These are phyloP conservation scores for Cryphonectria carpinicola DNA, from an alignment of 2,329 filamentous ascomycete species.

Conservation along the genomic window DNA sequence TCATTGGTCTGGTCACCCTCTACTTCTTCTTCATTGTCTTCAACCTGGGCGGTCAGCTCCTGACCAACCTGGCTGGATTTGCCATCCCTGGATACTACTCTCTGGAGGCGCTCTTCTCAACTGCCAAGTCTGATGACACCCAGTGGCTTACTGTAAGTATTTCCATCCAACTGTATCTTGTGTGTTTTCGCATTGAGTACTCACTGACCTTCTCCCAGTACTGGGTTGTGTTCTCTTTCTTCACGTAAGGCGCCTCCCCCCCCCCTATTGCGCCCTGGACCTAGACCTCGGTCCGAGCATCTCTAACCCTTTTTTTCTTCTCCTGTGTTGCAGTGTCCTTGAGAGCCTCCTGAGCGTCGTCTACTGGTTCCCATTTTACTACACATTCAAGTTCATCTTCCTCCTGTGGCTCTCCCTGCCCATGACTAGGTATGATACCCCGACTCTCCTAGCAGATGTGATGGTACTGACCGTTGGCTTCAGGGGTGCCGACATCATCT, in stretches of 20 bases:
- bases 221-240: constrained; percentile 84
- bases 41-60: constrained; percentile 86
- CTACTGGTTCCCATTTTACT: constrained; percentile 99
- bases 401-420: constrained; percentile 98
- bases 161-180: constrained; percentile 6
- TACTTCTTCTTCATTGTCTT: constrained; percentile 94
- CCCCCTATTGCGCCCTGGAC: background rate
- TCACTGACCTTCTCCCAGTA: constrained; percentile 59
- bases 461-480: constrained; percentile 16
- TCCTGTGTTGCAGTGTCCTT: constrained; percentile 56
- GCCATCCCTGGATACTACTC: constrained; percentile 85
- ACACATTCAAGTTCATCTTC: constrained; percentile 98
- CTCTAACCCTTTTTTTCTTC: background rate
- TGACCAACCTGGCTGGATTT: constrained; percentile 87
- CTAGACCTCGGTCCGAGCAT: background rate
- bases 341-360: constrained; percentile 84
- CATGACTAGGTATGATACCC: constrained; percentile 77
- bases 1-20: constrained; percentile 74
- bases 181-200: constrained; percentile 29
- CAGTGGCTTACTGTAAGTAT: constrained; percentile 74
- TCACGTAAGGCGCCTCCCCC: constrained; percentile 59
- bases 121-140: constrained; percentile 75
- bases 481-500: constrained; percentile 94
- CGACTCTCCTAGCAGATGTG: constrained; percentile 4
- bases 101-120: constrained; percentile 74